Evolutionary conservation across 2,329 filamentous ascomycete species (phyloP).

Genomic region (Ambrosiella beaveri): DNA sequence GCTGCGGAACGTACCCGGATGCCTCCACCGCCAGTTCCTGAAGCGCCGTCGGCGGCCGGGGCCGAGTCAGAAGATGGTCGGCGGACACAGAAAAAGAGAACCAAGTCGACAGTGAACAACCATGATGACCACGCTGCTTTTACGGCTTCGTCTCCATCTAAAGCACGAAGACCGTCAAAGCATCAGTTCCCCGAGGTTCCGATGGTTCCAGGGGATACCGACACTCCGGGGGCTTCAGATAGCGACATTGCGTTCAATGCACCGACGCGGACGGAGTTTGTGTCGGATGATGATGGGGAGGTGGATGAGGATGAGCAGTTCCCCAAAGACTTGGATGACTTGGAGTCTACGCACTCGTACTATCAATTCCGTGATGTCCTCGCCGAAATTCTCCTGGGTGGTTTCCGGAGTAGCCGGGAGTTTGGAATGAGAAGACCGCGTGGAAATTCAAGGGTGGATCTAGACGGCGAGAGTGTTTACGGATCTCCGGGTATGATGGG

Average conservation of each 20-base stretch:
- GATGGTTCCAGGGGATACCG: not conserved
- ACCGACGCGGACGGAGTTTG: not conserved
- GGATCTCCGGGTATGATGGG: not conserved
- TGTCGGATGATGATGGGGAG: not conserved
- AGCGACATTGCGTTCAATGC: not conserved
- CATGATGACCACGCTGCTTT: no score
- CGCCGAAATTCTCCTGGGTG: not conserved
- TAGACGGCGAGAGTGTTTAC: not conserved
- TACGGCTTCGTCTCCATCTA: no score
- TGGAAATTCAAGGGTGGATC: constrained; percentile 6
- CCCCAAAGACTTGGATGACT: constrained; percentile 6
- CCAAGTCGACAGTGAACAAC: no score
- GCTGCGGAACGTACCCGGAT: not conserved
- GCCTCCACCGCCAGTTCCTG: not conserved
- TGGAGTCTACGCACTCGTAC: not conserved
- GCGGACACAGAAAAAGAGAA: no score
- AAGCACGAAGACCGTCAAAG: no score
- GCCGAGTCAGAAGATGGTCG: not conserved
- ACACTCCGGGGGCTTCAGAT: not conserved
- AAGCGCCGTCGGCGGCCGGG: not conserved
- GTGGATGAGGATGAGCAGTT: constrained; percentile 2
- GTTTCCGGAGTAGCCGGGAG: not conserved
- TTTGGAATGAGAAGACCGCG: not conserved
- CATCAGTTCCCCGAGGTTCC: not conserved
- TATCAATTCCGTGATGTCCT: no score